phyloP scores from a whole-genome alignment of 2,329 filamentous ascomycete species.

The Aspergillus udagawae region DNA sequence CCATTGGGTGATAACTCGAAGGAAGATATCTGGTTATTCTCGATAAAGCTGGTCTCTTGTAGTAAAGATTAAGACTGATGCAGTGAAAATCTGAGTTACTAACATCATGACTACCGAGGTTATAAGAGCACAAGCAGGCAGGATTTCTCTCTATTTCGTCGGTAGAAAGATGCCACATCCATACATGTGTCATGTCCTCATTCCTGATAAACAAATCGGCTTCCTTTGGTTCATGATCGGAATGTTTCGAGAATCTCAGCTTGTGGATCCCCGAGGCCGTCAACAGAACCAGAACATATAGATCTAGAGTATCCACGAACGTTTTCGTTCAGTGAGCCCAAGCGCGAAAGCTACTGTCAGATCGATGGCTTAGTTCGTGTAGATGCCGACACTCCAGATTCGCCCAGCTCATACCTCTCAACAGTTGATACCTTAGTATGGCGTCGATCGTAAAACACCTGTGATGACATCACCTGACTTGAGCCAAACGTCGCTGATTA shows the following conservation, averaged over 20 bases:
- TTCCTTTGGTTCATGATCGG: neutral
- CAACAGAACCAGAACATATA: neutral
- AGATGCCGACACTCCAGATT: neutral
- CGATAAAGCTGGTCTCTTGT: neutral
- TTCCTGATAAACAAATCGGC: neutral
- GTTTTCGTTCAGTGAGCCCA: neutral
- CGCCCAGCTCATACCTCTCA: neutral
- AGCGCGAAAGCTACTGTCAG: neutral
- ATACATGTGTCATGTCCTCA: conserved; percentile 9
- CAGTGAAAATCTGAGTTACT: neutral
- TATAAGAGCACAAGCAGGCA: neutral
- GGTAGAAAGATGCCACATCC: neutral
- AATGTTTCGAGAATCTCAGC: neutral
- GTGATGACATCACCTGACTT: conserved; percentile 34
- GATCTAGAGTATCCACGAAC: neutral
- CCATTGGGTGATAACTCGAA: neutral
- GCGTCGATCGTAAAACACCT: conserved; percentile 18
- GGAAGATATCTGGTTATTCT: neutral
- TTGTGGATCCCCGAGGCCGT: conserved; percentile 2
- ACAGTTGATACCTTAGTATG: conserved; percentile 8
- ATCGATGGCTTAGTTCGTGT: neutral
- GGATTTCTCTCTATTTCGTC: neutral
- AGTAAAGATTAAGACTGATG: neutral
- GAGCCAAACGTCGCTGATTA: conserved; percentile 5
- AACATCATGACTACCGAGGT: neutral